A percentile compares a stretch with the other conserved stretches of the same genome.
Evolutionary conservation across 2,329 filamentous ascomycete species (phyloP).

Genomic region (Botryotinia globosa): DNA sequence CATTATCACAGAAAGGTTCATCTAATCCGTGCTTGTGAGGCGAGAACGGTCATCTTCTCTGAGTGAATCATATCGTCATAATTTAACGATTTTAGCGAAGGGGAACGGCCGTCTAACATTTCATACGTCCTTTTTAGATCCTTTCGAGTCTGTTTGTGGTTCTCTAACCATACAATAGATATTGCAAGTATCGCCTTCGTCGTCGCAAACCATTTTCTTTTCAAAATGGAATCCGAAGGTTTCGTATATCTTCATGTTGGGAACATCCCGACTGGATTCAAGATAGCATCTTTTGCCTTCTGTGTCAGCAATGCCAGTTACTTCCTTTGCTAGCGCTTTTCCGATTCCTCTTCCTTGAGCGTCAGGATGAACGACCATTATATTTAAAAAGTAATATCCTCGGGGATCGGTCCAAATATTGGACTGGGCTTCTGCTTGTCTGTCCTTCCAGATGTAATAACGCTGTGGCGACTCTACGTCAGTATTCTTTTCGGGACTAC

Average conservation of each 20-base stretch:
- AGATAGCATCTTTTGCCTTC: constrained; percentile 66
- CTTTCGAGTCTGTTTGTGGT: constrained; percentile 28
- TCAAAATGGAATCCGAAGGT: constrained; percentile 64
- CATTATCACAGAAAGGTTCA: neutral
- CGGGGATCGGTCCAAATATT: constrained; percentile 62
- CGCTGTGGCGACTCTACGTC: constrained; percentile 42
- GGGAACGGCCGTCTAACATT: neutral
- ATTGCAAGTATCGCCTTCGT: constrained; percentile 55
- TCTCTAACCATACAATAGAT: constrained; percentile 51
- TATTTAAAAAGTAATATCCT: constrained; percentile 76
- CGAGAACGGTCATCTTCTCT: neutral
- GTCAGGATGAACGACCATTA: constrained; percentile 65
- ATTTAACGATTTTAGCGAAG: neutral
- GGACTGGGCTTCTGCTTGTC: constrained; percentile 59
- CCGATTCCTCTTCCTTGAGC: constrained; percentile 67
- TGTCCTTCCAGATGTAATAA: constrained; percentile 71
- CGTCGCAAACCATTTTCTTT: constrained; percentile 65
- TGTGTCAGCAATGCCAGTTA: constrained; percentile 60
- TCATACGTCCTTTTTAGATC: constrained; percentile 10
- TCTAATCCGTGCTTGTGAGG: neutral
- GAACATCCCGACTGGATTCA: constrained; percentile 65
- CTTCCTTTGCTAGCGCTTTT: constrained; percentile 59
- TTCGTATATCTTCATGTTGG: constrained; percentile 69
- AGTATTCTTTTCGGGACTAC: neutral
- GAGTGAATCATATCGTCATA: neutral